phyloP scores from a whole-genome alignment of 352 stramenopile genomes.

The Globisporangium spiculum region DNA sequence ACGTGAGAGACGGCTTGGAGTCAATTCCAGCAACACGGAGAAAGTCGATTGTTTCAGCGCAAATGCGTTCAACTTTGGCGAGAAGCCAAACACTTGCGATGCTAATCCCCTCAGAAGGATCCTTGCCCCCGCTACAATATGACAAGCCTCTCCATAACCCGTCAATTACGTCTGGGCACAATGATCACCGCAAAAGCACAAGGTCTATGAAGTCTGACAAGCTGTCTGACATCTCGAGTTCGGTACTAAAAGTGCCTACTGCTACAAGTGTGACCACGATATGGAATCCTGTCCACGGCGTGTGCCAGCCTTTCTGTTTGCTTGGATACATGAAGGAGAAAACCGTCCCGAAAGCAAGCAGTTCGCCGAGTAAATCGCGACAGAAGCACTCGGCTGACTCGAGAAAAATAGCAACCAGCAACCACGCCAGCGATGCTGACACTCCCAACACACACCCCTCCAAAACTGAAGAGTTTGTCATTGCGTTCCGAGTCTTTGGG shows the following conservation, averaged over 20 bases:
- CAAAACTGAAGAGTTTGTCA: slow-evolving; percentile 18
- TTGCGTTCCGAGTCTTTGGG: slow-evolving; percentile 67
- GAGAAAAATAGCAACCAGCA: slow-evolving; percentile 3
- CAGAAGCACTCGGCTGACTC: slow-evolving; percentile 6
- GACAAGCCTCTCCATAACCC: slow-evolving; percentile 16
- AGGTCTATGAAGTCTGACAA: slow-evolving; percentile 29
- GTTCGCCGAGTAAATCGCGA: neutral
- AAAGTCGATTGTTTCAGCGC: neutral
- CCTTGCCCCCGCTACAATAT: neutral
- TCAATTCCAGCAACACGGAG: neutral
- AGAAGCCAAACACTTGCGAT: slow-evolving; percentile 3
- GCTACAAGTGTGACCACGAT: slow-evolving; percentile 30
- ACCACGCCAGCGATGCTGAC: neutral
- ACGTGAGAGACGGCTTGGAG: neutral
- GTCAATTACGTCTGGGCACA: slow-evolving; percentile 8
- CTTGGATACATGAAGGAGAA: slow-evolving; percentile 60
- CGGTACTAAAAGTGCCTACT: slow-evolving; percentile 1
- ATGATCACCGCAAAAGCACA: neutral
- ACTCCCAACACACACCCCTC: neutral
- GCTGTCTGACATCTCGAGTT: slow-evolving; percentile 19
- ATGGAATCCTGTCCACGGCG: slow-evolving; percentile 72
- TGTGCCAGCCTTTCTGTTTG: slow-evolving; percentile 70
- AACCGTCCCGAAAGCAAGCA: neutral
- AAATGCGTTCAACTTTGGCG: neutral
- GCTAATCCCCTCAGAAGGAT: slow-evolving; percentile 3